Evolutionary conservation across 2,329 filamentous ascomycete genomes (phyloP).

Genomic region (Verticillium isaacii): DNA sequence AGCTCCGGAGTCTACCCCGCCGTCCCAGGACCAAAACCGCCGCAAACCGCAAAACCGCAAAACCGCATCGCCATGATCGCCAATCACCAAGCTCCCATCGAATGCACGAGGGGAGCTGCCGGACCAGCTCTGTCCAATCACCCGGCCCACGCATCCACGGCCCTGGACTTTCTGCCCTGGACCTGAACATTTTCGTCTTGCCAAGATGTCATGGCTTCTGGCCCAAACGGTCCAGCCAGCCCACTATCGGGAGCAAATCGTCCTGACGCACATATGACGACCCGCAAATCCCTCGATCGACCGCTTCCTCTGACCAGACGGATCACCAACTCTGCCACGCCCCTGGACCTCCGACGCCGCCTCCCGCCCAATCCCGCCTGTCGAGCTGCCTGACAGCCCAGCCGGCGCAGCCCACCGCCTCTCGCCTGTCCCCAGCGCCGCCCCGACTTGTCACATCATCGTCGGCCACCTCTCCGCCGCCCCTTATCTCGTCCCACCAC

Average conservation of each 20-base stretch:
- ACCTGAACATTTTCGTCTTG: background rate
- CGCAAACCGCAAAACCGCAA: background rate
- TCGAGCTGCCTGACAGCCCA: background rate
- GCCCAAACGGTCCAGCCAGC: background rate
- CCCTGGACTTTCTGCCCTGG: background rate
- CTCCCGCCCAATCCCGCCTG: background rate
- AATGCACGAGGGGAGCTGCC: background rate
- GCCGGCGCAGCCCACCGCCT: background rate
- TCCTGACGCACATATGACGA: background rate
- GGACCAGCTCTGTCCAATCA: background rate
- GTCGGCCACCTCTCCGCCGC: background rate
- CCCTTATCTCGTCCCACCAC: background rate
- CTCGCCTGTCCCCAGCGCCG: background rate
- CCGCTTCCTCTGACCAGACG: background rate
- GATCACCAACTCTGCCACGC: background rate
- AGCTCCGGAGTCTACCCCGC: background rate
- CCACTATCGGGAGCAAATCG: slow-evolving; percentile 1
- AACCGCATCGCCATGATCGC: background rate
- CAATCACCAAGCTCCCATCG: slow-evolving; percentile 1
- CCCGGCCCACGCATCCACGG: background rate
- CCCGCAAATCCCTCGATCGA: slow-evolving; percentile 2
- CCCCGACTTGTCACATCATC: background rate
- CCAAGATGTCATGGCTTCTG: background rate
- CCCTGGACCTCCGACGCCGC: background rate
- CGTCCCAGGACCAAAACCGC: background rate